Evolutionary conservation across 768 basidiomycete genomes (phyloP), one percentile per base, ranked within the genome.

Genomic region (Gelatoporia subvermispora): DNA sequence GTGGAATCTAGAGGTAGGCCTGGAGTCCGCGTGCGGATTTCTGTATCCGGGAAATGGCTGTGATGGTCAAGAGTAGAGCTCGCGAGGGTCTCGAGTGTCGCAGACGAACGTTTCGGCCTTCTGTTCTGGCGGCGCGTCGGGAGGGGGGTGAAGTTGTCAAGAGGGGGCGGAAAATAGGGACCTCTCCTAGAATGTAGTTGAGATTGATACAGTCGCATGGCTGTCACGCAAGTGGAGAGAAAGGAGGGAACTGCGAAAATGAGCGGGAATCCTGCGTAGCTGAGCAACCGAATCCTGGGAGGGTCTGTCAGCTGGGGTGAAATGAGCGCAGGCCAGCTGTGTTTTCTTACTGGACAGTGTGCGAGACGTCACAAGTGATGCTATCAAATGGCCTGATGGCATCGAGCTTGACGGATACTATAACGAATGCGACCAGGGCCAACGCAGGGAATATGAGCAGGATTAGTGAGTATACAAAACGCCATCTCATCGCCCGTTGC

Each of bases 211-310:
- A 55, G 17, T 41, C 51, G 69, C 31, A 66, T 39, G 41, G 75
- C 61, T n/a, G 75, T 73, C 28, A 61, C 60, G 21, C 72, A 61
- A 3, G 81, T 79, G 11, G 82, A 60, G 51, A 72, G 65, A 35
- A 81, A 61, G 41, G 75, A 76, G 2, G 84, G 83, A 15, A 82
- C 60, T 3, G 72, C 65, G 9, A 79, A 60, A 37, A 78, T 46
- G 48, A 82, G 68, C 0, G 82, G 74, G 7, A 73, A 58, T 7
- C 82, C 84, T 11, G 82, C 76, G 55, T 84, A 85, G 35, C 78
- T 76, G n/a, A 82, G 54, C 47, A 85, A 73, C 39, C 84, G 78
- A 24, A 78, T 71, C 84, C 84, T 85, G 46, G 2, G 20, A 40
- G 47, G 17, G n/a, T 3, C 8, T 2, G 13, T 16, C 4, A 21